phyloP scores from a whole-genome alignment of 208 protist genomes.

The Acanthamoeba sp. region DNA sequence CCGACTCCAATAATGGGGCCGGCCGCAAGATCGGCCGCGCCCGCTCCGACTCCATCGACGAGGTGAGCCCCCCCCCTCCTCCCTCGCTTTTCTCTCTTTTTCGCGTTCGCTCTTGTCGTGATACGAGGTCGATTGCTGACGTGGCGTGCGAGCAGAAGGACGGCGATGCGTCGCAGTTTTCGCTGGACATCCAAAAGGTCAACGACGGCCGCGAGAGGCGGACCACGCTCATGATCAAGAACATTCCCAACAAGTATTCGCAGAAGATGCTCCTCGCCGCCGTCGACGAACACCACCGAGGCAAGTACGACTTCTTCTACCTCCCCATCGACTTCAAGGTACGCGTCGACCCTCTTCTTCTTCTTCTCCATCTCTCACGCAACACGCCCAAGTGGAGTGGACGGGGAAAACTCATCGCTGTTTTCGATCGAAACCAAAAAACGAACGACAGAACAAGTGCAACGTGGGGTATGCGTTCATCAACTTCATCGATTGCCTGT shows the following conservation, averaged over 20 bases:
- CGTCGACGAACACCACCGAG: constrained; percentile 84
- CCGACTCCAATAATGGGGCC: neutral
- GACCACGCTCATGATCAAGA: constrained; percentile 90
- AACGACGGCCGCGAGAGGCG: constrained; percentile 77
- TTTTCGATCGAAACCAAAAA: too few species aligned
- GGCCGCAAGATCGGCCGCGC: neutral
- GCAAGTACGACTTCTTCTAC: constrained; percentile 90
- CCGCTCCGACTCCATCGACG: neutral
- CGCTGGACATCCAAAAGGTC: constrained; percentile 79
- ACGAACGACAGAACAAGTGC: constrained; percentile 84
- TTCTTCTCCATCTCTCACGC: neutral
- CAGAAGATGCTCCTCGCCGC: constrained; percentile 83
- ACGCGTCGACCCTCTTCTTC: neutral
- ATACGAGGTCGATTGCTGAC: neutral
- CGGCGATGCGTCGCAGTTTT: constrained; percentile 58
- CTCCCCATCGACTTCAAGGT: constrained; percentile 90
- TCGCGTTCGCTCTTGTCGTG: too few species aligned
- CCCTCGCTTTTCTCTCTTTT: too few species aligned
- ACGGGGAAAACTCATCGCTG: too few species aligned
- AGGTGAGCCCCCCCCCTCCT: neutral
- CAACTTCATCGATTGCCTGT: constrained; percentile 85
- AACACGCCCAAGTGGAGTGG: too few species aligned
- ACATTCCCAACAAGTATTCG: constrained; percentile 91
- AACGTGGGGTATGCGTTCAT: constrained; percentile 92
- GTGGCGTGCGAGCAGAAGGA: neutral